Evolutionary conservation across 768 basidiomycete species (phyloP).

Genomic region (Collybia sordida): DNA sequence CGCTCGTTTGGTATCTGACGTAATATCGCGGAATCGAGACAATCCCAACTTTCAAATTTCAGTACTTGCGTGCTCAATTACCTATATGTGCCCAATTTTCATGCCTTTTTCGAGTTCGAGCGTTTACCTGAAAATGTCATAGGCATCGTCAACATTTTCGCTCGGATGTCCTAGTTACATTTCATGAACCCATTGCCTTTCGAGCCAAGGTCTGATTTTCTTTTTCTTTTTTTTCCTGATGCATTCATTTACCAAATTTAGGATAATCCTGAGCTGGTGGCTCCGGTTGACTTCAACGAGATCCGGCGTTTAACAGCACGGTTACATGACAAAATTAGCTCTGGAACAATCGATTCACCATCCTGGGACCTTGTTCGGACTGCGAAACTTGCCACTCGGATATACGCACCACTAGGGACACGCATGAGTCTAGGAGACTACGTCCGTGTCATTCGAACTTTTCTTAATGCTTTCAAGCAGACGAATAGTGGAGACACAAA

Average conservation of each 20-base stretch:
- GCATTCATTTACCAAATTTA: slow-evolving; percentile 20
- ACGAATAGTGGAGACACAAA: slow-evolving; percentile 18
- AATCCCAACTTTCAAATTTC: slow-evolving; percentile 71
- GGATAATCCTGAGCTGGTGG: slow-evolving; percentile 71
- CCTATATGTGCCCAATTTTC: slow-evolving; percentile 61
- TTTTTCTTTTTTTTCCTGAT: background rate
- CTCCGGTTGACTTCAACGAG: slow-evolving; percentile 59
- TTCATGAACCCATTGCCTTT: slow-evolving; percentile 69
- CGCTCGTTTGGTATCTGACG: slow-evolving; percentile 78
- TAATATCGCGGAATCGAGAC: slow-evolving; percentile 66
- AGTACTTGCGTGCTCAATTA: slow-evolving; percentile 76
- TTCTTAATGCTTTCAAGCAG: slow-evolving; percentile 72
- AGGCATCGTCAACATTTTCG: slow-evolving; percentile 88
- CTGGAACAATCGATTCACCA: slow-evolving; percentile 81
- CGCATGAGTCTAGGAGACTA: slow-evolving; percentile 83
- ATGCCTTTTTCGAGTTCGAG: slow-evolving; percentile 5
- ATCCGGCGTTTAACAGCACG: slow-evolving; percentile 60
- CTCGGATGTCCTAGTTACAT: slow-evolving; percentile 84
- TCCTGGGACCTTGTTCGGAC: slow-evolving; percentile 78
- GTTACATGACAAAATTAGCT: slow-evolving; percentile 69
- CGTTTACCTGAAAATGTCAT: slow-evolving; percentile 2
- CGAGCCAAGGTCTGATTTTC: slow-evolving; percentile 51
- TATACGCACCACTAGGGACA: slow-evolving; percentile 89
- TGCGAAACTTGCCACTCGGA: slow-evolving; percentile 73
- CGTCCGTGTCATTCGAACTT: slow-evolving; percentile 71